Evolutionary conservation across 768 basidiomycete genomes (phyloP).

Genomic region (Russula sp.): DNA sequence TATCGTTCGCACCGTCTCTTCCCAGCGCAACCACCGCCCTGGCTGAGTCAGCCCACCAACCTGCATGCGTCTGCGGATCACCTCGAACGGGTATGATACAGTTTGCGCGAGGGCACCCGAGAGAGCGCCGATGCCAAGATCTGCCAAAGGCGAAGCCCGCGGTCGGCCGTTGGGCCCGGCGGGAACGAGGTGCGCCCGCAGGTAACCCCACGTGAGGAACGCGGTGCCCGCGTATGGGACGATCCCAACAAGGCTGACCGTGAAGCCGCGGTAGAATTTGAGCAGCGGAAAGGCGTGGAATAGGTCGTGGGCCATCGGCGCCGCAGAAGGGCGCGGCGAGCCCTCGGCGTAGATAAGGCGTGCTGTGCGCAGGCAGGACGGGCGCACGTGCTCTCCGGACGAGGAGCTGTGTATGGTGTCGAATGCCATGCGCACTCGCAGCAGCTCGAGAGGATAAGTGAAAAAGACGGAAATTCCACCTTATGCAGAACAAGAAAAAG

Average conservation of each 20-base stretch:
- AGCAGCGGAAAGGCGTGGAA: slow-evolving; percentile 66
- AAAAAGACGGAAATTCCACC: slow-evolving; percentile 83
- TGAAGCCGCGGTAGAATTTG: slow-evolving; percentile 97
- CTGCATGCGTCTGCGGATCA: slow-evolving; percentile 89
- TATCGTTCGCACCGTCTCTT: slow-evolving; percentile 65
- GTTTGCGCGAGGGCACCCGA: slow-evolving; percentile 86
- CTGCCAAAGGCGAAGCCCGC: slow-evolving; percentile 41
- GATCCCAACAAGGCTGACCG: slow-evolving; percentile 86
- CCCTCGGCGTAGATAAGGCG: slow-evolving; percentile 67
- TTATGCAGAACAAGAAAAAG: slow-evolving; percentile 21
- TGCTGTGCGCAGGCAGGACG: slow-evolving; percentile 49
- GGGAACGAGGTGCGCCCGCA: slow-evolving; percentile 53
- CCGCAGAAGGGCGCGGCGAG: slow-evolving; percentile 24
- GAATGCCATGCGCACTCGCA: slow-evolving; percentile 94
- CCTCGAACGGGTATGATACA: slow-evolving; percentile 90
- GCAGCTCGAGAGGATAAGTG: slow-evolving; percentile 93
- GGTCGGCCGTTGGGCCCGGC: slow-evolving; percentile 28
- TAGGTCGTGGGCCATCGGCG: slow-evolving; percentile 23
- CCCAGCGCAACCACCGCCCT: slow-evolving; percentile 70
- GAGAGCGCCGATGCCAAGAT: slow-evolving; percentile 78
- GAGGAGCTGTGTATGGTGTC: slow-evolving; percentile 41
- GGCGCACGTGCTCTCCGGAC: slow-evolving; percentile 24
- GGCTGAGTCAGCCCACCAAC: slow-evolving; percentile 80
- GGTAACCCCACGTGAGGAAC: slow-evolving; percentile 85
- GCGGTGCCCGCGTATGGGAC: slow-evolving; percentile 93